Evolutionary conservation across 1,139 yeast genomes (phyloP).

Genomic region (Lodderomyces elongisporus): DNA sequence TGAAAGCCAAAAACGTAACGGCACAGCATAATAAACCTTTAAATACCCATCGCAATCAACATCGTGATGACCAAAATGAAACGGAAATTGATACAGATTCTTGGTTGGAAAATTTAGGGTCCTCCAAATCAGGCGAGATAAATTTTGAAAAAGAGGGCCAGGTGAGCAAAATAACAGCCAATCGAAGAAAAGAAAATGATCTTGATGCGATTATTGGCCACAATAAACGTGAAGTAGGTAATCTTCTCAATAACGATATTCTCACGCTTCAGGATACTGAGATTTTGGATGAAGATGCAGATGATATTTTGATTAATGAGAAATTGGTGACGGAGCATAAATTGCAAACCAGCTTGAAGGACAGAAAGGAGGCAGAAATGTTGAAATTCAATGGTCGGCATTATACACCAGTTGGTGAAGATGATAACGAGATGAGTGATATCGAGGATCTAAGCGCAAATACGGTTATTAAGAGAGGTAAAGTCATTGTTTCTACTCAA

Average conservation of each 20-base stretch:
- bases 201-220: slow-evolving; percentile 40
- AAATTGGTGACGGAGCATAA: slow-evolving; percentile 29
- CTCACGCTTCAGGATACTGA: slow-evolving; percentile 62
- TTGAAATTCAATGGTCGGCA: slow-evolving; percentile 24
- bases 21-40: neutral
- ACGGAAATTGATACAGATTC: slow-evolving; percentile 31
- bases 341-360: slow-evolving; percentile 19
- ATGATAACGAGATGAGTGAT: slow-evolving; percentile 15
- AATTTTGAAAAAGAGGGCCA: slow-evolving; percentile 5
- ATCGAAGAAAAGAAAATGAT: slow-evolving; percentile 1
- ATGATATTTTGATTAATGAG: slow-evolving; percentile 45
- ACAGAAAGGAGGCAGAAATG: slow-evolving; percentile 21
- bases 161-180: neutral
- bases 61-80: slow-evolving; percentile 12
- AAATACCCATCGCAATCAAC: slow-evolving; percentile 1
- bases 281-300: slow-evolving; percentile 48
- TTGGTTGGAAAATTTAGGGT: slow-evolving; percentile 32
- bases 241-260: slow-evolving; percentile 43
- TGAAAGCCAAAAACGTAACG: slow-evolving; percentile 15
- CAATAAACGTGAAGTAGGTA: slow-evolving; percentile 33
- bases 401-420: slow-evolving; percentile 12
- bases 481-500: slow-evolving; percentile 4
- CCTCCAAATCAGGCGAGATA: slow-evolving; percentile 2
- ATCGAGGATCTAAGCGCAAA: slow-evolving; percentile 11
- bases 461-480: slow-evolving; percentile 5